Evolutionary conservation across 768 basidiomycete species (phyloP).

Genomic region (Jaapia argillacea): DNA sequence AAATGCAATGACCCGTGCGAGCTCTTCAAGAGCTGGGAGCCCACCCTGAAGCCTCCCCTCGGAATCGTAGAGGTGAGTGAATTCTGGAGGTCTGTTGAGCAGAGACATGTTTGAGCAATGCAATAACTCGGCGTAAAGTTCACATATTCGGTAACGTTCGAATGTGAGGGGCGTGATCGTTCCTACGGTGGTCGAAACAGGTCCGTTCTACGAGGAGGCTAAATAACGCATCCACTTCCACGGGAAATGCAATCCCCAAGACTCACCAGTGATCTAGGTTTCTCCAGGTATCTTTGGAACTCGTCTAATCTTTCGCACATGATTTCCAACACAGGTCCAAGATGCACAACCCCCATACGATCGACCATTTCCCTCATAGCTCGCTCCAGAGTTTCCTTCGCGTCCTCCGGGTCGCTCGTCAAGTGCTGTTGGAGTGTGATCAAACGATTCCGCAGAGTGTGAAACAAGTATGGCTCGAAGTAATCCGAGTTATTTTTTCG

Average conservation of each 20-base stretch:
- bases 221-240: slow-evolving; percentile 8
- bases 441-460: slow-evolving; percentile 82
- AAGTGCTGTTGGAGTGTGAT: slow-evolving; percentile 79
- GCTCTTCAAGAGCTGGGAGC: slow-evolving; percentile 69
- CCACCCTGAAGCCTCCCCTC: slow-evolving; percentile 88
- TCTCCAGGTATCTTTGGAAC: slow-evolving; percentile 58
- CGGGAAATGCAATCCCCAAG: not conserved
- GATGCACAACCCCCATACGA: slow-evolving; percentile 83
- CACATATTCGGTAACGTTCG: slow-evolving; percentile 93
- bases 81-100: slow-evolving; percentile 70
- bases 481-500: slow-evolving; percentile 98
- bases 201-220: slow-evolving; percentile 39
- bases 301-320: slow-evolving; percentile 59
- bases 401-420: slow-evolving; percentile 40
- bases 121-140: slow-evolving; percentile 91
- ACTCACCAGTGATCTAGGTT: slow-evolving; percentile 73
- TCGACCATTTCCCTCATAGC: slow-evolving; percentile 78
- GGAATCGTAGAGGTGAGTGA: slow-evolving; percentile 62
- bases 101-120: slow-evolving; percentile 99
- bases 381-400: slow-evolving; percentile 54
- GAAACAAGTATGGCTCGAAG: slow-evolving; percentile 95
- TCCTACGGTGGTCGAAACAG: slow-evolving; percentile 67
- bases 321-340: slow-evolving; percentile 70
- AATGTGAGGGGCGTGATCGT: slow-evolving; percentile 74
- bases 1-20: slow-evolving; percentile 75